These are phyloP conservation scores for Leptographium flavum DNA, from an alignment of 2,329 filamentous ascomycete species.

Conservation along the genomic window DNA sequence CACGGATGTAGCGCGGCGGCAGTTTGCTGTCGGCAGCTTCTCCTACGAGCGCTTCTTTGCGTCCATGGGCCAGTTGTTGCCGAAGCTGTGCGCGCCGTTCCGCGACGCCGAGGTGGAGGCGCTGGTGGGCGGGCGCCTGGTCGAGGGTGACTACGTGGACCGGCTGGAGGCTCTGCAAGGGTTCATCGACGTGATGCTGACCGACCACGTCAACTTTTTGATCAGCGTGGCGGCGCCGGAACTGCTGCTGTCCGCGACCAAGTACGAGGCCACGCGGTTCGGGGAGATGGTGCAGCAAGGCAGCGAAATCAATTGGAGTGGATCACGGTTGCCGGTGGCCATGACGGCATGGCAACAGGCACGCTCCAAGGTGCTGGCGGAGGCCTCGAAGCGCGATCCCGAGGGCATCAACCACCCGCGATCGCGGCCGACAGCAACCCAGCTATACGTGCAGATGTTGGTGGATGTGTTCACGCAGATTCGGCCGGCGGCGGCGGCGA, in stretches of 20 bases:
- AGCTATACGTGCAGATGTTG: slow-evolving; percentile 63
- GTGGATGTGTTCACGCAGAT: slow-evolving; percentile 62
- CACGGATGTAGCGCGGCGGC: slow-evolving; percentile 52
- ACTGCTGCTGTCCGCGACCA: slow-evolving; percentile 54
- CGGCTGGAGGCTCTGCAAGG: slow-evolving; percentile 61
- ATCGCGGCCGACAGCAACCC: slow-evolving; percentile 50
- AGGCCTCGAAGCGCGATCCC: slow-evolving; percentile 54
- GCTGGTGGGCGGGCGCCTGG: slow-evolving; percentile 47
- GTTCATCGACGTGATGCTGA: slow-evolving; percentile 63
- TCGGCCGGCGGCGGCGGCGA: slow-evolving; percentile 27
- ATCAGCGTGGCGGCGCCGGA: slow-evolving; percentile 57
- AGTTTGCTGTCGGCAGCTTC: slow-evolving; percentile 58
- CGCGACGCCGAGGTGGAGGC: slow-evolving; percentile 63
- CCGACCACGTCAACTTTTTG: slow-evolving; percentile 74
- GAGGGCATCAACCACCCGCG: slow-evolving; percentile 48
- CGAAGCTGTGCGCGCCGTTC: slow-evolving; percentile 67
- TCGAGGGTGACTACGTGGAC: slow-evolving; percentile 52
- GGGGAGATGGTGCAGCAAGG: slow-evolving; percentile 43
- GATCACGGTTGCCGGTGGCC: slow-evolving; percentile 35
- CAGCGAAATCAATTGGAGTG: neutral
- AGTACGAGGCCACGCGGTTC: slow-evolving; percentile 65
- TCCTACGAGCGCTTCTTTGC: slow-evolving; percentile 70
- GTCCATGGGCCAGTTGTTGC: slow-evolving; percentile 60
- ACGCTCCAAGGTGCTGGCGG: slow-evolving; percentile 47
- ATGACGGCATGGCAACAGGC: slow-evolving; percentile 53